These are phyloP conservation scores for Lachancea thermotolerans DNA, from an alignment of 805 yeast genomes.

Conservation along the genomic window DNA sequence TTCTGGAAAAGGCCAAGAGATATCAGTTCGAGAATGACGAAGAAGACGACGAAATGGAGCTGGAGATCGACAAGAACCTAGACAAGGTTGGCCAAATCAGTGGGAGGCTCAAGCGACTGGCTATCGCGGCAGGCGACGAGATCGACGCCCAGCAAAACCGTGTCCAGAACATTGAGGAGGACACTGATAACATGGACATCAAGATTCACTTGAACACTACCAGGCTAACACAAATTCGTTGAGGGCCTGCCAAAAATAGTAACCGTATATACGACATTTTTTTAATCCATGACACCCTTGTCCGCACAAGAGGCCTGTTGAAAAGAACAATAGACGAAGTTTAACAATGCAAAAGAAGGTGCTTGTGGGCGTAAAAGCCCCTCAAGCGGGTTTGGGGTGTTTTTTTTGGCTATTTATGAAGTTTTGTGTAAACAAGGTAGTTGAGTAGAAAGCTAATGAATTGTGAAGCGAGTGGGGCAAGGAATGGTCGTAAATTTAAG, in stretches of 20 bases:
- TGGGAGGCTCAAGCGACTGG: conserved; percentile 63
- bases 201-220: conserved; percentile 73
- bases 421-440: not conserved
- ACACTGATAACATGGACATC: conserved; percentile 78
- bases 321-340: not conserved
- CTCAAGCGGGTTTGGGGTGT: not conserved
- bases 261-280: not conserved
- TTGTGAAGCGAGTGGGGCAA: not conserved
- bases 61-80: conserved; percentile 76
- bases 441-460: not conserved
- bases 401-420: not conserved
- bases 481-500: not conserved
- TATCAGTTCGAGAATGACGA: conserved; percentile 85
- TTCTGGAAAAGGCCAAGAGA: conserved; percentile 47
- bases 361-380: not conserved
- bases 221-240: conserved; percentile 51
- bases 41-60: conserved; percentile 90
- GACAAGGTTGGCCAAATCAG: conserved; percentile 69
- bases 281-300: not conserved
- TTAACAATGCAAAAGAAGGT: not conserved
- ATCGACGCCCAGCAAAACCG: conserved; percentile 71
- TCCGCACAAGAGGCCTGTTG: not conserved
- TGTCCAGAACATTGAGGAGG: conserved; percentile 69
- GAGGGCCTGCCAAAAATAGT: conserved; percentile 4
- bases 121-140: conserved; percentile 68